These are phyloP conservation scores for Akanthomyces lecanii DNA, from an alignment of 2,329 filamentous ascomycete genomes.

Conservation along the genomic window DNA sequence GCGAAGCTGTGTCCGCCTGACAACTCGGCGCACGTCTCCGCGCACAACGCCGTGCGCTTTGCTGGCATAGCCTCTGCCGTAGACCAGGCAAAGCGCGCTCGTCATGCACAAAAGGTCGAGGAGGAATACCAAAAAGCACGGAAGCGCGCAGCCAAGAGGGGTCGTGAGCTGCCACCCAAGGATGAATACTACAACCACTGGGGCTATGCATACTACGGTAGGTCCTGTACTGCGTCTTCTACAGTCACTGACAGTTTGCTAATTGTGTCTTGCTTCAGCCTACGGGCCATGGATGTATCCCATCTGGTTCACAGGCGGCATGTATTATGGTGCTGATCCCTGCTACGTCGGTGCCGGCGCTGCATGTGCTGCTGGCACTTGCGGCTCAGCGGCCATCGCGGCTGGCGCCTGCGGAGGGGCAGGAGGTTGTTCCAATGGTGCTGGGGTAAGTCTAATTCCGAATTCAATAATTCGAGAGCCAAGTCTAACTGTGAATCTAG, in stretches of 20 bases:
- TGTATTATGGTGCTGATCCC: conserved; percentile 45
- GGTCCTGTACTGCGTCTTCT: not conserved
- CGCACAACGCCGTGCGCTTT: conserved; percentile 61
- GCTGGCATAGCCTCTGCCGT: not conserved
- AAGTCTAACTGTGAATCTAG: conserved; percentile 24
- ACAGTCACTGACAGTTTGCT: not conserved
- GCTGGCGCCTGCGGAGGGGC: conserved; percentile 42
- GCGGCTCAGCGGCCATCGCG: conserved; percentile 36
- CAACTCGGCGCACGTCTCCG: conserved; percentile 65
- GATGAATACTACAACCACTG: conserved; percentile 51
- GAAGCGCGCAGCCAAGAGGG: conserved; percentile 46
- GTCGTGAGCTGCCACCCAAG: conserved; percentile 42
- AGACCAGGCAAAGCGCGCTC: conserved; percentile 14
- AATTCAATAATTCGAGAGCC: too few species aligned
- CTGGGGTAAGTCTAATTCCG: not conserved
- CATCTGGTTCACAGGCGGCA: conserved; percentile 37
- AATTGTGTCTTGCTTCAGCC: conserved; percentile 24
- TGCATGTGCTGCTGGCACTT: conserved; percentile 44
- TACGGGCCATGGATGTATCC: conserved; percentile 45
- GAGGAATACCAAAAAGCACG: conserved; percentile 53
- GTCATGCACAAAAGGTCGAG: conserved; percentile 39
- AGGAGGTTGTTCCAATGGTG: conserved; percentile 19
- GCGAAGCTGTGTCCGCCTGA: conserved; percentile 49
- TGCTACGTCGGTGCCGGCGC: conserved; percentile 32
- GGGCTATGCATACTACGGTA: conserved; percentile 47